Percentiles rank a stretch among this genome's conserved stretches.
phyloP scores from a whole-genome alignment of 352 stramenopile species.

The Phytophthora sojae region DNA sequence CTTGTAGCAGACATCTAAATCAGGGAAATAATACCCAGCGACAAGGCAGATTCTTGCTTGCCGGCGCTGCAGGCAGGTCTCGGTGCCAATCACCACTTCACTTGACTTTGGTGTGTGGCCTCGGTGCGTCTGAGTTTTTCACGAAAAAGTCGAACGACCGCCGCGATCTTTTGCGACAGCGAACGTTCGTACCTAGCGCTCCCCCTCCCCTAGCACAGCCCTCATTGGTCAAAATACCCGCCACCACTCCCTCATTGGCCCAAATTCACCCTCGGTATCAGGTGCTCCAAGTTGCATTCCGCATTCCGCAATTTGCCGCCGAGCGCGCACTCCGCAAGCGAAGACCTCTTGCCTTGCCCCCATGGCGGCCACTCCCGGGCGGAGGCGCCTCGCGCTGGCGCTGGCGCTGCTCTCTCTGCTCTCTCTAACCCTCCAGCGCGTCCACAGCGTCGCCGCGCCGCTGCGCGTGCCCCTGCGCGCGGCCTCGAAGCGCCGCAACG shows the following conservation, averaged over 20 bases:
- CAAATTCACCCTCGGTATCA: background rate
- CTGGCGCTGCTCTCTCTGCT: slow-evolving; percentile 3
- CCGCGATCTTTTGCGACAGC: background rate
- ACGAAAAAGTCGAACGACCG: too few species aligned
- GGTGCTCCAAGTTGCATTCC: background rate
- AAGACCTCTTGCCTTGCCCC: too few species aligned
- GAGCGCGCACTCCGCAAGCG: background rate
- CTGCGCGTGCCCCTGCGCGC: slow-evolving; percentile 55
- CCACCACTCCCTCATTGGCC: too few species aligned
- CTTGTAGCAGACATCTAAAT: too few species aligned
- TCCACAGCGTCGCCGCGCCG: slow-evolving; percentile 8
- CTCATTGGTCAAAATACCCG: background rate
- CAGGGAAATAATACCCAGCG: too few species aligned
- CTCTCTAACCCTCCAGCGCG: background rate
- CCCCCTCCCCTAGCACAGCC: background rate
- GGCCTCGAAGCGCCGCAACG: slow-evolving; percentile 32
- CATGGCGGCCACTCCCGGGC: slow-evolving; percentile 5
- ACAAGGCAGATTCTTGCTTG: too few species aligned
- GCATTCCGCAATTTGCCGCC: slow-evolving; percentile 27
- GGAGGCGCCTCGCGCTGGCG: slow-evolving; percentile 4
- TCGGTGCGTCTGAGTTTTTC: background rate
- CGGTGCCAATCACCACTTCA: background rate
- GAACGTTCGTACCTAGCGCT: background rate
- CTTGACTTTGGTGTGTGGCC: background rate
- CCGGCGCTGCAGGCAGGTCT: too few species aligned